Conservation (phyloP, 2,329 filamentous ascomycete species). For the Stemphylium beticola region DNA sequence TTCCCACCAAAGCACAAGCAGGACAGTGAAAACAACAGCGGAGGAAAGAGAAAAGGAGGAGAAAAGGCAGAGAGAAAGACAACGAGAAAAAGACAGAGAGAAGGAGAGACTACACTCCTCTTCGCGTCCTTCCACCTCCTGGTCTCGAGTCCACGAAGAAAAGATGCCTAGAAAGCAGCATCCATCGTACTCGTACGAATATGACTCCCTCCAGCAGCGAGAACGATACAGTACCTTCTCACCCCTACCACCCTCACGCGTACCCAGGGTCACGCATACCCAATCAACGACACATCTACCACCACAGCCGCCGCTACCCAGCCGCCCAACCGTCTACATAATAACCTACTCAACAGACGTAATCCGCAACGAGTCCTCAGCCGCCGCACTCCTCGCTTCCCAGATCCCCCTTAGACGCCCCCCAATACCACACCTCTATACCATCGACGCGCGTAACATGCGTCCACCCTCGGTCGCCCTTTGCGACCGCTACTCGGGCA, state of each 20-base stretch:
- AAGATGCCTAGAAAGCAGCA: background rate
- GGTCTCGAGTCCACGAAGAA: background rate
- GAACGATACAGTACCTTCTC: background rate
- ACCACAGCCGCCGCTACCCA: background rate
- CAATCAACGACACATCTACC: background rate
- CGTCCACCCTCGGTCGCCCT: constrained; percentile 18
- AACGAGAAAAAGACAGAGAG: background rate
- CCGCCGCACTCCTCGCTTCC: constrained; percentile 13
- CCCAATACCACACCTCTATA: constrained; percentile 30
- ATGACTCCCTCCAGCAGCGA: background rate
- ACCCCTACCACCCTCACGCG: background rate
- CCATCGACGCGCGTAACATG: constrained; percentile 28
- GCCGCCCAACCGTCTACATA: constrained; percentile 32
- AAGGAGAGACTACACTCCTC: background rate
- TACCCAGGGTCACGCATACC: background rate
- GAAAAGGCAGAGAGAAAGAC: background rate
- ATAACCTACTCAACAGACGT: constrained; percentile 27
- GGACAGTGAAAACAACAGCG: background rate
- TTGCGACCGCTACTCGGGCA: constrained; percentile 31
- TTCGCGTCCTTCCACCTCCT: background rate
- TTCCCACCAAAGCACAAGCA: background rate
- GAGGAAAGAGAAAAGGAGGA: background rate
- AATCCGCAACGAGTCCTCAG: constrained; percentile 2
- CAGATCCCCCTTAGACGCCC: constrained; percentile 19
- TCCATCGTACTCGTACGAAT: background rate